Conservation (phyloP, 2,329 filamentous ascomycete genomes). For the Phaeophleospora eucalypticola region DNA sequence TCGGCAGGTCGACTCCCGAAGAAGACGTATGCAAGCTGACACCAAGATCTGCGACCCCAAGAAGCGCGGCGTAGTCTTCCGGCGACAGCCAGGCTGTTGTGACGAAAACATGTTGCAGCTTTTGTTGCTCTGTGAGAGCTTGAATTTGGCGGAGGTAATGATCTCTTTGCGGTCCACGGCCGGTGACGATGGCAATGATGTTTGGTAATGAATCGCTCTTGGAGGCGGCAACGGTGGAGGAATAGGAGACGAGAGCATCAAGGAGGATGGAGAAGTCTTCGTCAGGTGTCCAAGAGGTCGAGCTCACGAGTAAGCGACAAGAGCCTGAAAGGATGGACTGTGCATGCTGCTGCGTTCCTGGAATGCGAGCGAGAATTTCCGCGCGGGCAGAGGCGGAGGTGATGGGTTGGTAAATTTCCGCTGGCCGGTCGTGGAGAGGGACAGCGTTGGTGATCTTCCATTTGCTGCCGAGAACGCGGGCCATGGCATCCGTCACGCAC, state of each 20-base stretch:
- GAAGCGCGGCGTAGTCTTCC: conserved; percentile 75
- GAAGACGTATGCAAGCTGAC: conserved; percentile 90
- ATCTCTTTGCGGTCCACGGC: conserved; percentile 80
- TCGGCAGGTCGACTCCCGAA: conserved; percentile 90
- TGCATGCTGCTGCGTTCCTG: conserved; percentile 60
- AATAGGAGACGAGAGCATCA: conserved; percentile 73
- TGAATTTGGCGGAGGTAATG: conserved; percentile 67
- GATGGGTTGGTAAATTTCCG: conserved; percentile 73
- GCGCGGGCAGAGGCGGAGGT: conserved; percentile 43
- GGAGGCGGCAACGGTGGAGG: conserved; percentile 37
- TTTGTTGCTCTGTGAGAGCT: conserved; percentile 56
- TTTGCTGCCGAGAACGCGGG: conserved; percentile 61
- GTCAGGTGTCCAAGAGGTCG: conserved; percentile 95
- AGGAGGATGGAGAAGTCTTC: conserved; percentile 91
- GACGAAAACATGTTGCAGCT: conserved; percentile 67
- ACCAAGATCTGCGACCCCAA: conserved; percentile 82
- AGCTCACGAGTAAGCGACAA: conserved; percentile 75
- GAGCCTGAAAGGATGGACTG: conserved; percentile 40
- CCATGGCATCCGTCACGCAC: conserved; percentile 88
- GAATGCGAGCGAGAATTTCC: conserved; percentile 61
- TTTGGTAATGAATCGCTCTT: conserved; percentile 51
- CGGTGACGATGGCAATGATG: conserved; percentile 87
- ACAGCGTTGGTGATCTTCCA: conserved; percentile 59
- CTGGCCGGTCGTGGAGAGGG: conserved; percentile 81
- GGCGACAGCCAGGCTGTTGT: conserved; percentile 80